Evolutionary conservation across 2,329 filamentous ascomycete species (phyloP).

Genomic region (Botrytis fragariae): DNA sequence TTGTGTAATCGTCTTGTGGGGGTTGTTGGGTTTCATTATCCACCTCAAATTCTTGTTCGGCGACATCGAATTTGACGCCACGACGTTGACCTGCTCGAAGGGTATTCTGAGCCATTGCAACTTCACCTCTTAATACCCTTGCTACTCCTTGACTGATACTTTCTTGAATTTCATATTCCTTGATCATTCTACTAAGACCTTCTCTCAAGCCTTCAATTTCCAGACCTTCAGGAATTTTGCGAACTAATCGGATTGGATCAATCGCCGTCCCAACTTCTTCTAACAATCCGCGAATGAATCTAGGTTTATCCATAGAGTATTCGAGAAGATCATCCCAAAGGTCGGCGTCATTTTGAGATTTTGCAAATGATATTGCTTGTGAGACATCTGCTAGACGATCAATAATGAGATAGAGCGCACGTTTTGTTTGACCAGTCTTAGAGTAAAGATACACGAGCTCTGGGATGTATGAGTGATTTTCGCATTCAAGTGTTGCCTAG

Average conservation of each 20-base stretch:
- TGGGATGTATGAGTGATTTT: constrained; percentile 75
- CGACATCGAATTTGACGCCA: constrained; percentile 85
- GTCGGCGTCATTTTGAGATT: constrained; percentile 86
- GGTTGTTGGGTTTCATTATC: constrained; percentile 23
- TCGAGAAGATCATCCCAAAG: constrained; percentile 93
- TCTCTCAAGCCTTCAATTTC: constrained; percentile 89
- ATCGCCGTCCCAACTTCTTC: constrained; percentile 94
- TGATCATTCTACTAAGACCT: constrained; percentile 84
- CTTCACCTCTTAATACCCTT: constrained; percentile 81
- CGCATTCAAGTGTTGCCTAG: constrained; percentile 72
- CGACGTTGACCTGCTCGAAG: constrained; percentile 76
- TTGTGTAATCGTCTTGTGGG: constrained; percentile 19
- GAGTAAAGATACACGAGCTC: constrained; percentile 96
- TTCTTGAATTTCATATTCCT: constrained; percentile 93
- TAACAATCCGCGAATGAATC: constrained; percentile 86
- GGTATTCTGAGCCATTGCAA: constrained; percentile 76
- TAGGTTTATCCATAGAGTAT: constrained; percentile 96
- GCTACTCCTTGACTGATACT: constrained; percentile 91
- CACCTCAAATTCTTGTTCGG: constrained; percentile 40
- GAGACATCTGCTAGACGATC: constrained; percentile 88
- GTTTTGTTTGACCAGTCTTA: constrained; percentile 91
- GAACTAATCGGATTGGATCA: constrained; percentile 84
- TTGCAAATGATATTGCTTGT: constrained; percentile 91
- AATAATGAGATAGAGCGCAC: constrained; percentile 88
- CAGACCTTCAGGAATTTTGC: constrained; percentile 86